Conservation (phyloP, 495 filamentous ascomycete species). For the Hyaloscypha hepaticicola region DNA sequence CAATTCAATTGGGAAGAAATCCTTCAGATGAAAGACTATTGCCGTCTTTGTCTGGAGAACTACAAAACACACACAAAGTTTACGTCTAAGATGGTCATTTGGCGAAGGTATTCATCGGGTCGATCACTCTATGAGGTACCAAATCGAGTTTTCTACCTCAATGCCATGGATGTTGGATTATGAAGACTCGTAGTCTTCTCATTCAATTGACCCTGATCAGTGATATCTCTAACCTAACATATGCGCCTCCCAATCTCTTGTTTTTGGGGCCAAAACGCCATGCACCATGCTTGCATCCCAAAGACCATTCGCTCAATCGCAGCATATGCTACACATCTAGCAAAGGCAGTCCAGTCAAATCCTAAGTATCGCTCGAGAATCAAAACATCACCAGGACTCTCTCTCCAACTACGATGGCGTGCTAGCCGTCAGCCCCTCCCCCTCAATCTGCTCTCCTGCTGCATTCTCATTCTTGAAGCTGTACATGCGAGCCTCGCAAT, state of each 20-base stretch:
- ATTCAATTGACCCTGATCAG: background rate
- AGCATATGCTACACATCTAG: background rate
- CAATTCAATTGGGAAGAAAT: too few relatives aligned
- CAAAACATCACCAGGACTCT: background rate
- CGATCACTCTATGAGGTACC: too few relatives aligned
- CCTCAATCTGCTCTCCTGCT: background rate
- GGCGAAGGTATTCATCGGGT: too few relatives aligned
- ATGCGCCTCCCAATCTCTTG: background rate
- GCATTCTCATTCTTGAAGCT: conserved; percentile 63
- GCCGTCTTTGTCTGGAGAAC: too few relatives aligned
- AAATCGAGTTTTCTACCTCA: too few relatives aligned
- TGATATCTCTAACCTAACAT: background rate
- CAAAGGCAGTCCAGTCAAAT: background rate
- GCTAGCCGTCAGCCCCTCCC: background rate
- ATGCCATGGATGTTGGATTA: too few relatives aligned
- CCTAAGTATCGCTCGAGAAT: background rate
- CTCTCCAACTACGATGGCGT: background rate
- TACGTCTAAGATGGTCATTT: too few relatives aligned
- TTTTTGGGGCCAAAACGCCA: background rate
- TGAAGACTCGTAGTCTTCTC: background rate
- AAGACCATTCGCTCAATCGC: background rate
- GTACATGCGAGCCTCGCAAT: conserved; percentile 86
- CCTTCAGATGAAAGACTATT: too few relatives aligned
- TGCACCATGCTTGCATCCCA: background rate
- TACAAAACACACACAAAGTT: too few relatives aligned